A percentile compares a stretch with the other conserved stretches of the same genome.
These are phyloP conservation scores for Rutstroemia sp. DNA, from an alignment of 2,329 filamentous ascomycete species.

Conservation along the genomic window DNA sequence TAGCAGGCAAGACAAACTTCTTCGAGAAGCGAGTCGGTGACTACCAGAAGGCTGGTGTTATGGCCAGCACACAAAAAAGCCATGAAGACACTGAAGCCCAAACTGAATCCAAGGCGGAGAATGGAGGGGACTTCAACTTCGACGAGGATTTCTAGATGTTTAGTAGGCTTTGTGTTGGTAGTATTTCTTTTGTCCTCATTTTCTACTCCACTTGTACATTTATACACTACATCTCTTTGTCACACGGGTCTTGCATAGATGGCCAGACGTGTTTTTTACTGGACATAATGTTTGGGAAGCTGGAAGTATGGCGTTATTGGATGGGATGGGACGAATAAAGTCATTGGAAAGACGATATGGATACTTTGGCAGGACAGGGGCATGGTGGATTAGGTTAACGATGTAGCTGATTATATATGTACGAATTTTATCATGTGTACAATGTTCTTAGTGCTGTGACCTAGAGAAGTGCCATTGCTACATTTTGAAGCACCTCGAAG, in stretches of 20 bases:
- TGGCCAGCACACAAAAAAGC: constrained; percentile 83
- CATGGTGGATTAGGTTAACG: constrained; percentile 5
- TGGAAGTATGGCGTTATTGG: constrained; percentile 1
- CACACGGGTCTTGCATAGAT: constrained; percentile 24
- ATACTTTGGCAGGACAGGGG: constrained; percentile 8
- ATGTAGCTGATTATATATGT: constrained; percentile 12
- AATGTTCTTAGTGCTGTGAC: background rate
- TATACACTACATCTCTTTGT: constrained; percentile 15
- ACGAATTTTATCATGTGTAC: background rate
- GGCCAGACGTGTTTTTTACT: constrained; percentile 19
- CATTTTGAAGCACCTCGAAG: background rate
- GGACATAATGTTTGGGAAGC: constrained; percentile 10
- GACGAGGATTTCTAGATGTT: constrained; percentile 86
- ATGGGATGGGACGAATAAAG: constrained; percentile 3
- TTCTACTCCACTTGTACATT: background rate
- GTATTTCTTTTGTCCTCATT: constrained; percentile 16
- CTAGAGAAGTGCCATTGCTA: background rate
- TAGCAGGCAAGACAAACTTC: constrained; percentile 99
- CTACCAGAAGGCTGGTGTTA: constrained; percentile 99
- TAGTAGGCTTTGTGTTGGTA: constrained; percentile 6
- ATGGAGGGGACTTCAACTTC: constrained; percentile 78
- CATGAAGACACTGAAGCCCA: constrained; percentile 38
- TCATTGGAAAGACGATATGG: constrained; percentile 4
- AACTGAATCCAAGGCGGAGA: constrained; percentile 46
- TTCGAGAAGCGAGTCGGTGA: constrained; percentile 99